A percentile compares a stretch with the other conserved stretches of the same genome.
Conservation (phyloP, 768 basidiomycete species). For the Clitopilus hobsonii region DNA sequence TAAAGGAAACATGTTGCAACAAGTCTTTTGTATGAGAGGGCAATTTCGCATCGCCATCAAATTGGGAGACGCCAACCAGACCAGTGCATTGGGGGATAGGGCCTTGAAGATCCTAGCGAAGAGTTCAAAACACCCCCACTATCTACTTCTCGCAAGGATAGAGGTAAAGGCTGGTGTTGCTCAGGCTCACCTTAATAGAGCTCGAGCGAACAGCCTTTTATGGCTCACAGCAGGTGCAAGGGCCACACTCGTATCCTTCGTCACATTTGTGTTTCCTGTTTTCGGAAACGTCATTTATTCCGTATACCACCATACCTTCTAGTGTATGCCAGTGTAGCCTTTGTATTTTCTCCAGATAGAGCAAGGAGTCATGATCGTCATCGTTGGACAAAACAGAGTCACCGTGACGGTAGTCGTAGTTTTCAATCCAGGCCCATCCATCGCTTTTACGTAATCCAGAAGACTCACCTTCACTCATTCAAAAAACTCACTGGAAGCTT, state of each 20-base stretch:
- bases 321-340: neutral
- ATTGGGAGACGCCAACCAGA: neutral
- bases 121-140: neutral
- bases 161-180: neutral
- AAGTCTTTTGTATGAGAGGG: neutral
- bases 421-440: too few species aligned
- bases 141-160: neutral
- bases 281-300: neutral
- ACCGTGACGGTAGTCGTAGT: too few species aligned
- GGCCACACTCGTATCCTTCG: neutral
- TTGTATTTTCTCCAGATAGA: too few species aligned
- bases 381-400: too few species aligned
- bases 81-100: neutral
- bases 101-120: neutral
- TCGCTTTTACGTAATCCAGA: neutral
- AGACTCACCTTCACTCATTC: conserved; percentile 6
- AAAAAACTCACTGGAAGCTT: conserved; percentile 3
- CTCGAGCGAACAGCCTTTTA: neutral
- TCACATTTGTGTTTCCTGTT: neutral
- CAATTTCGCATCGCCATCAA: neutral
- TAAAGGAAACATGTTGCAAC: neutral
- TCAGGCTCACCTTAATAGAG: neutral
- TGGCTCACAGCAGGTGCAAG: neutral
- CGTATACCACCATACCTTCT: neutral
- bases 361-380: too few species aligned